Evolutionary conservation across 2,329 filamentous ascomycete species (phyloP), one percentile per base, ranked within the genome.

Genomic region (Aspergillus pseudotamarii): DNA sequence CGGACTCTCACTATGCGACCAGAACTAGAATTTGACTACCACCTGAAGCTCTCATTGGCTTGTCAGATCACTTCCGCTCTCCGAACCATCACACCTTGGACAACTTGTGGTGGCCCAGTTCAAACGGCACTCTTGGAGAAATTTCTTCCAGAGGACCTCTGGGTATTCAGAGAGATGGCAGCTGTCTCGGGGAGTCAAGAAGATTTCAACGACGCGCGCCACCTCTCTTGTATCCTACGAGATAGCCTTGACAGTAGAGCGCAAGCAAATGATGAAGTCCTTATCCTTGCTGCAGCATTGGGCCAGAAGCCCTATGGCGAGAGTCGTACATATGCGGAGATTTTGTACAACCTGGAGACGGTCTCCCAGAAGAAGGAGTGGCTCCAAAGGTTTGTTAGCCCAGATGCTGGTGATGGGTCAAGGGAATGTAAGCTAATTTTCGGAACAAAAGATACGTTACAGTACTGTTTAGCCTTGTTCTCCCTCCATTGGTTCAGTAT

Each of bases 51-150:
- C 3, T 69, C 70, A 2, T 30, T 72, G 4, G 68, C 66, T 2
- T 71, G 67, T 56, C 68, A 69, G n/a, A 66, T 72, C 14, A 70
- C 69, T 1, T 70, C 68, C 10, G 70, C 64, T 10, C 55, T 70
- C 5, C 54, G 70, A 38, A 67, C 69, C 4, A 70, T 72, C 12
- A 66, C 64, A 12, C 69, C 70, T 11, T 72, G 69, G 64, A 59
- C 62, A 10, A 58, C 68, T 0, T 36, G 28, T 6, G 63, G 63
- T 1, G 68, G 68, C 6, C 66, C 60, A 2, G 43, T 66, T 26
- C n/a, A 63, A 6, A 66, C 61, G 3, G 41, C 57, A 19, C 56
- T 68, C 14, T 32, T 72, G 11, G 63, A 65, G 26, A 62, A 50
- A 54, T 64, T 72, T 19, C 59, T 70, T 16, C 66, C 68, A 2